phyloP scores from a whole-genome alignment of 768 basidiomycete genomes.

The Kwoniella europaea region DNA sequence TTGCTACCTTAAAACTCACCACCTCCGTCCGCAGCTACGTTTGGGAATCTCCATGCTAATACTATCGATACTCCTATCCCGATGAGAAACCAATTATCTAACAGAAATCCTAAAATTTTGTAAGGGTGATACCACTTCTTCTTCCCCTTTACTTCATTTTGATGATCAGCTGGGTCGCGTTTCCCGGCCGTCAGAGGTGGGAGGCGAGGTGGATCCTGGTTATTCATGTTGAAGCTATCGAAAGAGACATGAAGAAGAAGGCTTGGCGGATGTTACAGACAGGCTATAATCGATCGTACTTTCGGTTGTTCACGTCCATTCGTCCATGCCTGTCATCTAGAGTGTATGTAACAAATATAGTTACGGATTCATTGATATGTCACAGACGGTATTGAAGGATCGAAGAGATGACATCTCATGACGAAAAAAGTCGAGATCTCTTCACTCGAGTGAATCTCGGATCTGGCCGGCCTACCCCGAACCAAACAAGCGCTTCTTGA shows the following conservation, averaged over 20 bases:
- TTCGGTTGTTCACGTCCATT: no score
- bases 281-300: no score
- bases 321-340: no score
- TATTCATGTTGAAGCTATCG: no score
- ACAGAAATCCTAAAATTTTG: slow-evolving; percentile 12
- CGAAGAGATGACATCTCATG: neutral
- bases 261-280: no score
- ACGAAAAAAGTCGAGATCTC: neutral
- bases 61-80: slow-evolving; percentile 45
- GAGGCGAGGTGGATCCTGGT: no score
- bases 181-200: no score
- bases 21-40: slow-evolving; percentile 44
- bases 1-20: slow-evolving; percentile 20
- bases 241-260: no score
- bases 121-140: slow-evolving; percentile 13
- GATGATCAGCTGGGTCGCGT: neutral
- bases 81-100: slow-evolving; percentile 48
- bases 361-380: no score
- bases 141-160: neutral
- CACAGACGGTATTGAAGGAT: no score
- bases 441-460: neutral
- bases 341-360: no score
- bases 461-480: neutral
- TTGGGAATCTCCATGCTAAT: slow-evolving; percentile 48
- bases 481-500: neutral